Conservation (phyloP, 805 yeast genomes). For the Diddensiella transvaalensis region DNA sequence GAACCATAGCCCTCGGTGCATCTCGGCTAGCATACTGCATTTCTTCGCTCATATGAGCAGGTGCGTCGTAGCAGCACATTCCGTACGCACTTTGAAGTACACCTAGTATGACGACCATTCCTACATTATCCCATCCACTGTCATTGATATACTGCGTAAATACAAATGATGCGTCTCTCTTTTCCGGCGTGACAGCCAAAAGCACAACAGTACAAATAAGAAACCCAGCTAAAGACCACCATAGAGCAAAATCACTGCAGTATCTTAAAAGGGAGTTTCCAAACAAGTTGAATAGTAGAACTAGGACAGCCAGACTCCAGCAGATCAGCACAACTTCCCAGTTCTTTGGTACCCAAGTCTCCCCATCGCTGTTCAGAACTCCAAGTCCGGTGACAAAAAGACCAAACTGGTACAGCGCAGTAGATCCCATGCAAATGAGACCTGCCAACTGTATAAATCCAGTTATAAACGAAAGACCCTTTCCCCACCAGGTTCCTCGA, state of each 20-base stretch:
- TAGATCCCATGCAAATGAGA: conserved; percentile 28
- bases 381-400: conserved; percentile 19
- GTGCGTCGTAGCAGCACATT: conserved; percentile 64
- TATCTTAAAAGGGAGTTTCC: conserved; percentile 21
- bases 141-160: conserved; percentile 13
- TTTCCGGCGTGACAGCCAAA: conserved; percentile 14
- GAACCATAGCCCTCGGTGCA: conserved; percentile 59
- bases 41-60: conserved; percentile 63
- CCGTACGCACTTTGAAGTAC: conserved; percentile 32
- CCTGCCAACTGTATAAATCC: conserved; percentile 28
- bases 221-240: conserved; percentile 27
- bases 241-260: conserved; percentile 24
- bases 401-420: conserved; percentile 27
- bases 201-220: conserved; percentile 14
- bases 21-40: conserved; percentile 56
- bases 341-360: conserved; percentile 9
- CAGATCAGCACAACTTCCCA: conserved; percentile 23
- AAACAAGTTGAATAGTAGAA: conserved; percentile 21
- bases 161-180: conserved; percentile 16
- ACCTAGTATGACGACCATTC: conserved; percentile 18
- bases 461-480: conserved; percentile 17
- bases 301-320: conserved; percentile 16
- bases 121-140: conserved; percentile 15
- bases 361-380: conserved; percentile 19
- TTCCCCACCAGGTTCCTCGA: conserved; percentile 17